Conservation (phyloP, 1,284 basidiomycete species). For the Peniophora sp. region DNA sequence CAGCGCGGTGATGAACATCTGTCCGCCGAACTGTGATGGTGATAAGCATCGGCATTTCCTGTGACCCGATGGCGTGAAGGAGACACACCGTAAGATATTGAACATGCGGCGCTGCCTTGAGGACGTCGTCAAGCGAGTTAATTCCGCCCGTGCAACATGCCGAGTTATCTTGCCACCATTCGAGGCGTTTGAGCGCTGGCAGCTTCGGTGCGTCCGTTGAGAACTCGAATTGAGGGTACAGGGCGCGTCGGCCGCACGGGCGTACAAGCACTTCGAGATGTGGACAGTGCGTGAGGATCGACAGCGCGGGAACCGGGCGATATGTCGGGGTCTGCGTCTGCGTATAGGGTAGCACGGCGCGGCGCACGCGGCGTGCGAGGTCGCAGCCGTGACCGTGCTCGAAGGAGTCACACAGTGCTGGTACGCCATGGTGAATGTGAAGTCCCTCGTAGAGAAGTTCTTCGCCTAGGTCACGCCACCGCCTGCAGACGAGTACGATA, state of each 20-base stretch:
- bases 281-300: slow-evolving; percentile 41
- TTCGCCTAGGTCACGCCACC: slow-evolving; percentile 36
- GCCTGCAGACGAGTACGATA: slow-evolving; percentile 39
- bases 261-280: slow-evolving; percentile 50
- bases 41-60: background rate
- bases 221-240: slow-evolving; percentile 41
- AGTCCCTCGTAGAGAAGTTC: slow-evolving; percentile 42
- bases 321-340: slow-evolving; percentile 36
- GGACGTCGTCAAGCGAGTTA: slow-evolving; percentile 48
- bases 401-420: slow-evolving; percentile 26
- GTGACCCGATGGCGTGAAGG: background rate
- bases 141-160: slow-evolving; percentile 59
- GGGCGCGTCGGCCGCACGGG: slow-evolving; percentile 22
- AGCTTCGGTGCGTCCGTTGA: slow-evolving; percentile 35
- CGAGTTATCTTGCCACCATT: slow-evolving; percentile 58
- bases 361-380: slow-evolving; percentile 32
- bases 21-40: slow-evolving; percentile 35
- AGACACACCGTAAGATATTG: slow-evolving; percentile 37
- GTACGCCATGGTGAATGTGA: slow-evolving; percentile 31
- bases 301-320: slow-evolving; percentile 19
- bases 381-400: slow-evolving; percentile 6
- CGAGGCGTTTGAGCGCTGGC: slow-evolving; percentile 49
- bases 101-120: slow-evolving; percentile 44
- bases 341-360: slow-evolving; percentile 50
- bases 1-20: slow-evolving; percentile 24